Evolutionary conservation across 2,329 filamentous ascomycete species (phyloP).

Genomic region (Alternaria sp.): DNA sequence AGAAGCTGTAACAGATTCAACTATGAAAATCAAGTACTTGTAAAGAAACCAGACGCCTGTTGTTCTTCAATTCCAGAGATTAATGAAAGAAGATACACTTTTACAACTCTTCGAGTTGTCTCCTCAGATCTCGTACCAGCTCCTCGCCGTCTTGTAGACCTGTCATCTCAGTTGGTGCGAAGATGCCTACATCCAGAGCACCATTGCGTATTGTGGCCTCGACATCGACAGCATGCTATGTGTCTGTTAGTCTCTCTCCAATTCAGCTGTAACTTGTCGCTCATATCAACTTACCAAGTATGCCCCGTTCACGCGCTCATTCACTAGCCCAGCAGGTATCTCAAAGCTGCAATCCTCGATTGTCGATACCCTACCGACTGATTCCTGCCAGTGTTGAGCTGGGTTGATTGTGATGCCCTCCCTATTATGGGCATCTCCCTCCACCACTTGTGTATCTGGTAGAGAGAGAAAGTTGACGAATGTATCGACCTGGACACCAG

Average conservation of each 20-base stretch:
- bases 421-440: slow-evolving; percentile 3
- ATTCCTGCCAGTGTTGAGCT: slow-evolving; percentile 25
- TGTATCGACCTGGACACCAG: slow-evolving; percentile 72
- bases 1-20: background rate
- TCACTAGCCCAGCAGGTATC: slow-evolving; percentile 29
- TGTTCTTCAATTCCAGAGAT: background rate
- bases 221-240: slow-evolving; percentile 63
- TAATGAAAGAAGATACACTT: background rate
- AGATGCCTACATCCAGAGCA: slow-evolving; percentile 63
- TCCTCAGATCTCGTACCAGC: slow-evolving; percentile 47
- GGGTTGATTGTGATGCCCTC: slow-evolving; percentile 31
- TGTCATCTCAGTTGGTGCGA: slow-evolving; percentile 58
- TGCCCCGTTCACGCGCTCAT: slow-evolving; percentile 33
- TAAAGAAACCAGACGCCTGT: background rate
- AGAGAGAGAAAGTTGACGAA: slow-evolving; percentile 84
- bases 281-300: slow-evolving; percentile 52
- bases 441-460: slow-evolving; percentile 48
- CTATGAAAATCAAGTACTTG: background rate
- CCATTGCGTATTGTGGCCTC: slow-evolving; percentile 62
- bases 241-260: slow-evolving; percentile 41
- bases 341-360: slow-evolving; percentile 16
- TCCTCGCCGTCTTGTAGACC: slow-evolving; percentile 47
- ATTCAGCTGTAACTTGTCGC: background rate
- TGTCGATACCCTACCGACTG: slow-evolving; percentile 29
- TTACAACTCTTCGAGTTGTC: slow-evolving; percentile 7